Conservation (phyloP, 176 grass and related monocot species). For the Pontederia paniculata region DNA sequence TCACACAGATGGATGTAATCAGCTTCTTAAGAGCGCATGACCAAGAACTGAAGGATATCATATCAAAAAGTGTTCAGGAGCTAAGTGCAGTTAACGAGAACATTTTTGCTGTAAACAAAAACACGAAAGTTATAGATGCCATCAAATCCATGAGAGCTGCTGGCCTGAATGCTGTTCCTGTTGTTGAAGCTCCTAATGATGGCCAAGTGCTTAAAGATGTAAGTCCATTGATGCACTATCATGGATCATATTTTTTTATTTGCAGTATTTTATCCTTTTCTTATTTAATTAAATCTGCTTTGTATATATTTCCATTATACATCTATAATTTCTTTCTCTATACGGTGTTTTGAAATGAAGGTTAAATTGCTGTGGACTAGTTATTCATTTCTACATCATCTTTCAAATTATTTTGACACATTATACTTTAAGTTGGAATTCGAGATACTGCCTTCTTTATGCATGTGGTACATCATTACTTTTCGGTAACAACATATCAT, state of each 20-base stretch:
- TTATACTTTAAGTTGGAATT: too few species aligned
- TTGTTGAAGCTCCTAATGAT: slow-evolving; percentile 27
- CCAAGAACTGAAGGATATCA: slow-evolving; percentile 36
- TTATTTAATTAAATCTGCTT: too few species aligned
- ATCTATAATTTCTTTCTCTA: too few species aligned
- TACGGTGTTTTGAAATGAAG: too few species aligned
- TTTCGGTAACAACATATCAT: too few species aligned
- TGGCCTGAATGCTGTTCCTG: slow-evolving; percentile 62
- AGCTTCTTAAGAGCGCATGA: slow-evolving; percentile 36
- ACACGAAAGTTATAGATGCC: slow-evolving; percentile 44
- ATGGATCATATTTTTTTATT: background rate
- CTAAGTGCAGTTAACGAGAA: slow-evolving; percentile 49
- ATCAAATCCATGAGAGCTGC: slow-evolving; percentile 54
- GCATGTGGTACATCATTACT: too few species aligned
- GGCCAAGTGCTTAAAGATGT: slow-evolving; percentile 37
- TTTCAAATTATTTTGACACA: too few species aligned
- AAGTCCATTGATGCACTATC: slow-evolving; percentile 3
- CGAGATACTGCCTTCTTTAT: too few species aligned
- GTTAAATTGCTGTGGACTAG: too few species aligned
- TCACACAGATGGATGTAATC: slow-evolving; percentile 85
- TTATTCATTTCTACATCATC: too few species aligned
- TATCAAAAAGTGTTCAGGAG: slow-evolving; percentile 36
- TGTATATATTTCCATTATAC: too few species aligned
- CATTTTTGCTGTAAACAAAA: slow-evolving; percentile 35
- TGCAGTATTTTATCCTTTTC: background rate